These are phyloP conservation scores for Histomonas meleagridis DNA, from an alignment of 208 protist genomes.

Conservation along the genomic window DNA sequence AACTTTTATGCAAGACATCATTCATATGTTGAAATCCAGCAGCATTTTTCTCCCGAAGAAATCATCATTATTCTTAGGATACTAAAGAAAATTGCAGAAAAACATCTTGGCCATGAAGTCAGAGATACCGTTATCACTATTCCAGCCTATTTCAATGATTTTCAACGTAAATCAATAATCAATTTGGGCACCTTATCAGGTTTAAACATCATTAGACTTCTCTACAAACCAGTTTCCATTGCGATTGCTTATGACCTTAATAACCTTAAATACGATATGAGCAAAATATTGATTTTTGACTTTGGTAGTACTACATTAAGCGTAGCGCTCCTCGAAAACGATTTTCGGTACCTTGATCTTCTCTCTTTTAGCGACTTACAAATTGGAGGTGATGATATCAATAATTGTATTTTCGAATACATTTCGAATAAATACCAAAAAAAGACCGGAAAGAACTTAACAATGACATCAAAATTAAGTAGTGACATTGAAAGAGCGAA, in stretches of 20 bases:
- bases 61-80: slow-evolving; percentile 84
- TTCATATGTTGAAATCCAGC: no score
- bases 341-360: slow-evolving; percentile 56
- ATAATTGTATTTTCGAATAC: slow-evolving; percentile 50
- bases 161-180: slow-evolving; percentile 94
- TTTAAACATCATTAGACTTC: slow-evolving; percentile 79
- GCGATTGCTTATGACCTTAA: slow-evolving; percentile 85
- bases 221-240: slow-evolving; percentile 90
- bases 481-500: slow-evolving; percentile 43
- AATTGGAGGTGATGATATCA: slow-evolving; percentile 60
- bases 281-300: slow-evolving; percentile 87
- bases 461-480: slow-evolving; percentile 19
- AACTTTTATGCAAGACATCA: no score
- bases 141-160: slow-evolving; percentile 98
- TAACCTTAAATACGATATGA: slow-evolving; percentile 58
- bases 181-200: slow-evolving; percentile 87
- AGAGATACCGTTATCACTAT: slow-evolving; percentile 77
- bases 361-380: slow-evolving; percentile 52
- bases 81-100: slow-evolving; percentile 87
- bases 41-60: slow-evolving; percentile 68
- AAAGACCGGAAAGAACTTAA: slow-evolving; percentile 37
- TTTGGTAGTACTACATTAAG: slow-evolving; percentile 75
- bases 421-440: slow-evolving; percentile 38
- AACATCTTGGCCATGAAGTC: slow-evolving; percentile 76
- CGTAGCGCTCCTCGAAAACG: slow-evolving; percentile 53